Base-by-base conservation (phyloP, 139 green algal genomes). In the Tetratostichococcus sp. region DNA sequence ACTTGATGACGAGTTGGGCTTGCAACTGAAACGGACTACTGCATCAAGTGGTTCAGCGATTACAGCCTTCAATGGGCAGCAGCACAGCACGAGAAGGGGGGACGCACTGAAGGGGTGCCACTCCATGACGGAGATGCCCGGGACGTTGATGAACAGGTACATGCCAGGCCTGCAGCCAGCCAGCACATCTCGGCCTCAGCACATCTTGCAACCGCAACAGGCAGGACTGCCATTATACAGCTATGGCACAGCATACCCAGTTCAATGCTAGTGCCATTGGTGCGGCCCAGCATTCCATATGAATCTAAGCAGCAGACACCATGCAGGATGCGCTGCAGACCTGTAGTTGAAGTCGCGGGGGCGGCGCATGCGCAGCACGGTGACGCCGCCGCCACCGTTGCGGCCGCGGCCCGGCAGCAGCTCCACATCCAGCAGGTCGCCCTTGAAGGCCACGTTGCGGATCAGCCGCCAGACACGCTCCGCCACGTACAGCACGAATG, bases 51-150 rank as follows among this genome's bases (percentile, higher is more conserved):
- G 39, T 50, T 8, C 39, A 14, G 39, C 39, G 39, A 14, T 14
- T 22, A 8, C 8, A 8, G 14, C 8, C 39, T 50, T 8, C 39
- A 14, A 50, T 14, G 8, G 8, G 39, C 8, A 14, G 39, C 50
- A 62, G 50, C 2, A 25, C 17, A 62, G 50, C 11, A 62, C 26
- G 22, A 25, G 50, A 2, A 62, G 50, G 19, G 65, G 65, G 74
- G 65, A 74, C 22, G 70, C 26, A 59, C 69, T 79, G 67, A 84
- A 84, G 22, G 79, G 79, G 70, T 84, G 79, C 79, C 79, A 84
- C 59, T 84, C 74, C 66, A 69, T 69, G 57, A 59, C 22, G 34
- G 78, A 79, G n/a, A 83, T 43, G 16, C 14, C 32, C n/a, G 78
- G 78, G 4, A 58, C 71, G 69, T 78, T 78, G 35, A 84, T 72